Evolutionary conservation across 768 basidiomycete genomes (phyloP).

Genomic region (Russula vinacea): DNA sequence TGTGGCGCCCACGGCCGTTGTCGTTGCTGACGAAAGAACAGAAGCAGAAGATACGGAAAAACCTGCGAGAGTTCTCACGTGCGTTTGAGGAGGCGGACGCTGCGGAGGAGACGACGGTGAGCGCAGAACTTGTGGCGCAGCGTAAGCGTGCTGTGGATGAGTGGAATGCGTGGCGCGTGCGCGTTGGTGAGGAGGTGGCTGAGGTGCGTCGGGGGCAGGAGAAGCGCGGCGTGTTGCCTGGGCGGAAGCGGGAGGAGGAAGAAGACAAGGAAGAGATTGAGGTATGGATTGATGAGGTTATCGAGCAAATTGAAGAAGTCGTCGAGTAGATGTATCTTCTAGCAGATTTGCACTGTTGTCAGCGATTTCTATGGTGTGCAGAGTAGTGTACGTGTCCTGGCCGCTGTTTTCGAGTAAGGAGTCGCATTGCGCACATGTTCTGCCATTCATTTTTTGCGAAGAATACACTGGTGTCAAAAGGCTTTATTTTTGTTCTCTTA

Average conservation of each 20-base stretch:
- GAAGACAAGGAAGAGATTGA: constrained; percentile 88
- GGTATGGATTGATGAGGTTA: constrained; percentile 90
- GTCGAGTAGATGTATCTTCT: constrained; percentile 42
- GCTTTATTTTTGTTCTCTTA: too few species aligned
- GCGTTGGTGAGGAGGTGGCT: constrained; percentile 62
- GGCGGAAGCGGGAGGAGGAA: constrained; percentile 44
- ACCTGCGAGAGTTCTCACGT: constrained; percentile 87
- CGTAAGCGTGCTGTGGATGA: constrained; percentile 92
- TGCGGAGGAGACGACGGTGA: constrained; percentile 90
- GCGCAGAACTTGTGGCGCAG: constrained; percentile 86
- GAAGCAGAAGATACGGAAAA: constrained; percentile 81
- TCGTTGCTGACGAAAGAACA: constrained; percentile 84
- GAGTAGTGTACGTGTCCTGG: too few species aligned
- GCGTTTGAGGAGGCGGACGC: constrained; percentile 96
- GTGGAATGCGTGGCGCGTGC: constrained; percentile 95
- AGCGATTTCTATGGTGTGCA: neutral
- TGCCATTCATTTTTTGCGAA: too few species aligned
- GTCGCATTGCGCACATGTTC: too few species aligned
- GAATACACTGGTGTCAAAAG: too few species aligned
- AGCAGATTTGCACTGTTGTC: neutral
- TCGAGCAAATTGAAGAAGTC: constrained; percentile 82
- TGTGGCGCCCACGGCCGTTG: constrained; percentile 95
- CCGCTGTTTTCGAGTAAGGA: too few species aligned
- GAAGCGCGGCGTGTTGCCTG: constrained; percentile 33
- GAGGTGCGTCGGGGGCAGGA: constrained; percentile 49